A percentile compares a stretch with the other conserved stretches of the same genome.
Conservation (phyloP, 2,329 filamentous ascomycete species). For the Pseudogymnoascus destructans region DNA sequence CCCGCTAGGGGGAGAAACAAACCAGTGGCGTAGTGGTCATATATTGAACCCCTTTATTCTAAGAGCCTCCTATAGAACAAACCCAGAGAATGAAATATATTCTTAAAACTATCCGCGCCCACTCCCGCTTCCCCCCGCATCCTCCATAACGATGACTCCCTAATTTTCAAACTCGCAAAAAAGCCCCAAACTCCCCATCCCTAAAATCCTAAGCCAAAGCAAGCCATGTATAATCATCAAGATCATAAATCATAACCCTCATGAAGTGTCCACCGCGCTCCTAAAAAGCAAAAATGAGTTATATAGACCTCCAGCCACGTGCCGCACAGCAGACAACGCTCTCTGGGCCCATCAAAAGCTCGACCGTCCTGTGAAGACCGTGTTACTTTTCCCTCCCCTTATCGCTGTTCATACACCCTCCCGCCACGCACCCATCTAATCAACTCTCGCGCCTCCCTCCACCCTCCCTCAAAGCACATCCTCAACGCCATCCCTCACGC, state of each 20-base stretch:
- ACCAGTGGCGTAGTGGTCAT: neutral
- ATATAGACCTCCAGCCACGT: neutral
- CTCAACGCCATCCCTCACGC: constrained; percentile 22
- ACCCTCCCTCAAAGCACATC: constrained; percentile 20
- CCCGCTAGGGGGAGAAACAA: neutral
- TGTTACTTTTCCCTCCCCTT: neutral
- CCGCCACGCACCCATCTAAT: neutral
- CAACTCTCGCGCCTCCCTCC: neutral
- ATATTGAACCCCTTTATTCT: neutral
- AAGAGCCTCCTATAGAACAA: neutral
- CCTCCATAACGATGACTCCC: neutral
- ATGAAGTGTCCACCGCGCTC: neutral
- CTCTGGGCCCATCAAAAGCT: neutral
- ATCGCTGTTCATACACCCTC: neutral
- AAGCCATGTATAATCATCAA: constrained; percentile 8
- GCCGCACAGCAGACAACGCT: constrained; percentile 7
- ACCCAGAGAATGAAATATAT: neutral
- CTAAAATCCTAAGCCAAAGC: neutral
- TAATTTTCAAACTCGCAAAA: neutral
- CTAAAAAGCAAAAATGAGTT: neutral
- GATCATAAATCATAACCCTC: constrained; percentile 6
- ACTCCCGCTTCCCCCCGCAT: neutral
- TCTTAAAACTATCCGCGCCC: constrained; percentile 5
- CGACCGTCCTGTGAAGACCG: constrained; percentile 1
- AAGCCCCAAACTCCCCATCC: constrained; percentile 1